phyloP scores from a whole-genome alignment of 495 filamentous ascomycete species.

The Penicillium desertorum region DNA sequence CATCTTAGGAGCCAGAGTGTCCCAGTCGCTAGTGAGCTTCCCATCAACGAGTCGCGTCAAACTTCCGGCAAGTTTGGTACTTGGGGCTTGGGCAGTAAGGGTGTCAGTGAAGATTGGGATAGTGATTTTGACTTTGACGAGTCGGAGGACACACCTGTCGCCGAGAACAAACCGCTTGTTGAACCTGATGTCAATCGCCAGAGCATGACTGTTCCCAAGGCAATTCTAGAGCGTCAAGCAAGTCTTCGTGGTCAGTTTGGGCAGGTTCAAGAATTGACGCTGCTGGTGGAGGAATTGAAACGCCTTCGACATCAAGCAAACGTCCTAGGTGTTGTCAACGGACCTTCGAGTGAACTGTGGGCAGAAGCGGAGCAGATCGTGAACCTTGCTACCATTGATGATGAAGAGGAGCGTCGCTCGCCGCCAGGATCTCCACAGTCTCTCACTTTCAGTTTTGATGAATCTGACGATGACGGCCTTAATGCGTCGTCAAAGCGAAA shows the following conservation, averaged over 20 bases:
- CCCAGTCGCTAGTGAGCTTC: conserved; percentile 71
- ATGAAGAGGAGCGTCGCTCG: conserved; percentile 59
- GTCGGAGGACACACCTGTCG: conserved; percentile 35
- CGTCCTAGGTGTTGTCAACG: conserved; percentile 62
- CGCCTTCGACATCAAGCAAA: conserved; percentile 63
- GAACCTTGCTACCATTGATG: conserved; percentile 78
- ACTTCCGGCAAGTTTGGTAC: conserved; percentile 80
- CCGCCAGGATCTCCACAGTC: conserved; percentile 53
- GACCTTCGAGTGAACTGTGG: conserved; percentile 65
- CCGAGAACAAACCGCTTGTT: conserved; percentile 26
- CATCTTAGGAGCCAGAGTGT: conserved; percentile 95
- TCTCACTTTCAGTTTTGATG: conserved; percentile 55
- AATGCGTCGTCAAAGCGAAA: conserved; percentile 34
- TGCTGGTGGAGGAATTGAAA: conserved; percentile 79
- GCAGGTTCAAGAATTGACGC: conserved; percentile 79
- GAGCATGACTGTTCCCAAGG: conserved; percentile 73
- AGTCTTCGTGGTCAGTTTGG: conserved; percentile 83
- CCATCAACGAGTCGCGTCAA: conserved; percentile 54
- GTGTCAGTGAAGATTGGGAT: conserved; percentile 79
- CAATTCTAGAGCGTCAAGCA: conserved; percentile 81
- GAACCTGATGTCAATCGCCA: conserved; percentile 28
- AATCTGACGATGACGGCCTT: conserved; percentile 59
- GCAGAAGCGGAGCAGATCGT: conserved; percentile 88
- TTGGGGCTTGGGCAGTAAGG: conserved; percentile 83
- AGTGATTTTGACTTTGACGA: conserved; percentile 79